Evolutionary conservation across 805 yeast species (phyloP).

Genomic region (Lipomyces spencermartinsiae): DNA sequence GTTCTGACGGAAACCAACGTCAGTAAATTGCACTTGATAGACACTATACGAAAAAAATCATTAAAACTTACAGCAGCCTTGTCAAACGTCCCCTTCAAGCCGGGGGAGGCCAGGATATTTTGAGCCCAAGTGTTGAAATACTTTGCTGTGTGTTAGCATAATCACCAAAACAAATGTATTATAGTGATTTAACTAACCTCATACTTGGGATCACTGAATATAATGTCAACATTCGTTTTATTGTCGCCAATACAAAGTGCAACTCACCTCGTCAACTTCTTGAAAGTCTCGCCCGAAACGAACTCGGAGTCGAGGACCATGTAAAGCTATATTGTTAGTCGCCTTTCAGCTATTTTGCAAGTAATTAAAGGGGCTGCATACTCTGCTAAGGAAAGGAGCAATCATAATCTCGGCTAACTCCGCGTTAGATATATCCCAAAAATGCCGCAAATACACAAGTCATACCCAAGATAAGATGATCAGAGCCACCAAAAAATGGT

Average conservation of each 20-base stretch:
- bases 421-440: not conserved
- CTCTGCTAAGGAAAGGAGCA: slow-evolving; percentile 39
- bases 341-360: not conserved
- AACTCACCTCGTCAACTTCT: slow-evolving; percentile 24
- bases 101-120: slow-evolving; percentile 35
- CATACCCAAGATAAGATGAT: slow-evolving; percentile 22
- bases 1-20: not conserved
- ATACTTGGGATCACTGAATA: slow-evolving; percentile 36
- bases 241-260: not conserved
- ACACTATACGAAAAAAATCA: not conserved
- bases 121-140: slow-evolving; percentile 37
- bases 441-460: not conserved
- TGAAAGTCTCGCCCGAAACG: slow-evolving; percentile 7
- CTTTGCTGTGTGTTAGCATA: not conserved
- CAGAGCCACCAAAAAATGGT: slow-evolving; percentile 40
- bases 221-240: slow-evolving; percentile 8
- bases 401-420: slow-evolving; percentile 34
- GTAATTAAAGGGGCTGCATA: slow-evolving; percentile 13
- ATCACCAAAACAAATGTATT: not conserved
- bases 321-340: slow-evolving; percentile 14
- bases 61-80: slow-evolving; percentile 15
- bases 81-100: slow-evolving; percentile 38
- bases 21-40: not conserved
- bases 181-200: slow-evolving; percentile 2
- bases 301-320: slow-evolving; percentile 21